Evolutionary conservation across 192 early-diverging fungal species (phyloP), one percentile per base, ranked within the genome.

Genomic region (Backusella westeae): DNA sequence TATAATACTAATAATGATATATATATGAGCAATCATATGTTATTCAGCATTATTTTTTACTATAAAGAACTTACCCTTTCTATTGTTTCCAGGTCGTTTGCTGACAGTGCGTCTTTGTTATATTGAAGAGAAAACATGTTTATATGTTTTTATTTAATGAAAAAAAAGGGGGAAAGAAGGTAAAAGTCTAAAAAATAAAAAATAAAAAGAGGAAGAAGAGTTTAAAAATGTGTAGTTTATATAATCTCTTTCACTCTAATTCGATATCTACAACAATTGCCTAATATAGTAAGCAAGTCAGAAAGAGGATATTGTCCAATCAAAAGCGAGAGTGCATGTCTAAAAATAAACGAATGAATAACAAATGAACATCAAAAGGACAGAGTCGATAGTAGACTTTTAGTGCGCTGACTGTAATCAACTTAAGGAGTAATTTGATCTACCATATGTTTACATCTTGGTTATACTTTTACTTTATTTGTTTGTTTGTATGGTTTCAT

Each of bases 81-180:
- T 41, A 86, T 84, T 8, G 75, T 83, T 46, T 86, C 82, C 42
- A 93, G 83, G 78, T 92, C 89, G 26, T 87, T 84, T 10, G 83
- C 74, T 69, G 81, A 81, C 69, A 91, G 87, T 71, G 21, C 12
- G 3, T 63, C 56, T 63, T 66, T 66, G 59, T 86, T 88, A 67
- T 87, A 78, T 59, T 78, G 74, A 44, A 86, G 80, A 34, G 86
- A 73, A 72, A 89, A 76, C 88, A 89, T 89, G 5, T 35, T 69
- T n/a, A 19, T 69, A 41, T 69, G 39, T 39, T 21, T 32, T 32
- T 32, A 32, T 32, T 6, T n/a, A 69, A 39, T 3, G 5, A 10
- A 35, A 39, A 21, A 23, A 39, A 69, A 41, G 21, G 21, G 41
- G 9, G 34, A 41, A 69, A 41, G 35, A 23, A 41, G n/a, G 35